Percentiles rank a stretch among this genome's conserved stretches.
Conservation (phyloP, 2,329 filamentous ascomycete species). For the Xylogone sp. region DNA sequence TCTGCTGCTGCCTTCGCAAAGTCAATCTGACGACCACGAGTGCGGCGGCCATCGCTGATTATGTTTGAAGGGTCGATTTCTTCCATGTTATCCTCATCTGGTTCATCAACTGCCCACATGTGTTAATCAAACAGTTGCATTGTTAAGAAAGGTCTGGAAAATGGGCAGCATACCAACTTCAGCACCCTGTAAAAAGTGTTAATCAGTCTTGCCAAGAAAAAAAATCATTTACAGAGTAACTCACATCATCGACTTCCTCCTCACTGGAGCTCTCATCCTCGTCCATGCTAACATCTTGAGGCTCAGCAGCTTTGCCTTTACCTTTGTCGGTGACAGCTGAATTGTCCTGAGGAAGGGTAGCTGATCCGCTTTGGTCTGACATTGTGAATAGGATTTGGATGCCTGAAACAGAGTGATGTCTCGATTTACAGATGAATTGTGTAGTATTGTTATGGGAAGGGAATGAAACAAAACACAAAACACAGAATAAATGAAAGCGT, state of each 20-base stretch:
- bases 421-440: not conserved
- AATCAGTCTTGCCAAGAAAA: slow-evolving; percentile 12
- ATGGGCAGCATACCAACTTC: slow-evolving; percentile 29
- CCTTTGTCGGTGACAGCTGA: slow-evolving; percentile 60
- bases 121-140: slow-evolving; percentile 11
- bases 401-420: not conserved
- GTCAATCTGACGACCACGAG: slow-evolving; percentile 88
- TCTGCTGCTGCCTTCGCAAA: slow-evolving; percentile 87
- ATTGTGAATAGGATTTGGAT: slow-evolving; percentile 32
- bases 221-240: slow-evolving; percentile 23
- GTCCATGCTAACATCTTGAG: slow-evolving; percentile 64
- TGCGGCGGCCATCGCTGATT: slow-evolving; percentile 72
- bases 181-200: slow-evolving; percentile 19
- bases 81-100: slow-evolving; percentile 79
- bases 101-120: slow-evolving; percentile 55
- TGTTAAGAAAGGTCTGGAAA: not conserved
- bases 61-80: slow-evolving; percentile 92
- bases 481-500: not conserved
- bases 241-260: slow-evolving; percentile 62
- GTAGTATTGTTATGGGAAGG: not conserved
- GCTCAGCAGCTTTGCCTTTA: slow-evolving; percentile 73
- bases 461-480: not conserved
- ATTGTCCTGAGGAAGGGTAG: slow-evolving; percentile 30
- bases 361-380: slow-evolving; percentile 40
- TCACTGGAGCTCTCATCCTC: slow-evolving; percentile 66